phyloP scores from a whole-genome alignment of 2,329 filamentous ascomycete genomes.

The Arthrobotrys entomopaga region DNA sequence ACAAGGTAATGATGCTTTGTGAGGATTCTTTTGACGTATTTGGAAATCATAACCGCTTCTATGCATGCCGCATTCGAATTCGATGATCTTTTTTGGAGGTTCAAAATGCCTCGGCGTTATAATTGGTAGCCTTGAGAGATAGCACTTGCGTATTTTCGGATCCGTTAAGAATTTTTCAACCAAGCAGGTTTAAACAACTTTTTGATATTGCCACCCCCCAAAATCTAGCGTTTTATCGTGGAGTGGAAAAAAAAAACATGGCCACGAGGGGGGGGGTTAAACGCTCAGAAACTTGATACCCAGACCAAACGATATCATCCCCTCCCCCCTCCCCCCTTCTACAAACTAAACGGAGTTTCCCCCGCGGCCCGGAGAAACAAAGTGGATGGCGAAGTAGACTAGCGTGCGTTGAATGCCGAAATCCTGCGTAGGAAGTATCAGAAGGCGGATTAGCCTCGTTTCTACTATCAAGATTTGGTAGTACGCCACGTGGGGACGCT shows the following conservation, averaged over 20 bases:
- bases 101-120: neutral
- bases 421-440: neutral
- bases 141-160: neutral
- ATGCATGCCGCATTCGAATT: no score
- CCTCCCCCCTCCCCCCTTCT: conserved; percentile 7
- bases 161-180: neutral
- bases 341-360: conserved; percentile 3
- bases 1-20: no score
- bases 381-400: neutral
- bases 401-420: neutral
- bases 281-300: neutral
- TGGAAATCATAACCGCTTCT: no score
- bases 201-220: neutral
- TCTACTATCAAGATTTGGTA: neutral
- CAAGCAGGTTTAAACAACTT: neutral
- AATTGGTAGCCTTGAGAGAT: no score
- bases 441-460: neutral
- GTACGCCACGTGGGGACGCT: neutral
- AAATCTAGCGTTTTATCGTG: conserved; percentile 8
- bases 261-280: conserved; percentile 11
- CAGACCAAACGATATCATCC: conserved; percentile 47
- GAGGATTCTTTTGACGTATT: no score
- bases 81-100: neutral
- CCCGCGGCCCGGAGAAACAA: neutral
- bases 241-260: neutral